These are phyloP conservation scores for Stagonosporopsis tanaceti DNA, from an alignment of 2,329 filamentous ascomycete genomes.

Conservation along the genomic window DNA sequence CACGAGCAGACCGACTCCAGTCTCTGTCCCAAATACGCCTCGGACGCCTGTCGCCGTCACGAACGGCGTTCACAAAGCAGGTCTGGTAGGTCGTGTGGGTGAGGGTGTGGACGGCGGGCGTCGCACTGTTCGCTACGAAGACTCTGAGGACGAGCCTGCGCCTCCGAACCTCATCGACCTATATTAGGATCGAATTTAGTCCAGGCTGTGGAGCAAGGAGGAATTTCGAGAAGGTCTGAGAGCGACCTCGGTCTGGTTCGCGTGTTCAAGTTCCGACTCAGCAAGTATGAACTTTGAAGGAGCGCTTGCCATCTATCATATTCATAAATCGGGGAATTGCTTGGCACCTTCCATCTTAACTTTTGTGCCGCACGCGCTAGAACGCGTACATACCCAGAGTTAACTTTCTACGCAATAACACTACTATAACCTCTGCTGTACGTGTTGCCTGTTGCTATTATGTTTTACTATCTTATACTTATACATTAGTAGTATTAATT, in stretches of 20 bases:
- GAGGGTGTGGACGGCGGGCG: constrained; percentile 11
- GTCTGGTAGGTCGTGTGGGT: neutral
- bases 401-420: too few relatives aligned
- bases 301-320: too few relatives aligned
- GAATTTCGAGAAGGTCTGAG: too few relatives aligned
- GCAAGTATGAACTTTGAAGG: neutral
- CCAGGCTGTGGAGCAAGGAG: neutral
- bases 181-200: neutral
- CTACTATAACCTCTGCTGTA: too few relatives aligned
- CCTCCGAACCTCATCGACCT: constrained; percentile 27
- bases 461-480: too few relatives aligned
- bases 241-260: too few relatives aligned
- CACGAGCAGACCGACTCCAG: neutral
- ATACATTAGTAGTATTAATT: too few relatives aligned
- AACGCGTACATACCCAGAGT: too few relatives aligned
- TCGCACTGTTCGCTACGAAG: constrained; percentile 3
- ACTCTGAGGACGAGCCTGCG: constrained; percentile 1
- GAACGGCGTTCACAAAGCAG: neutral
- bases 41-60: neutral
- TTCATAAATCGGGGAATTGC: too few relatives aligned
- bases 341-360: too few relatives aligned
- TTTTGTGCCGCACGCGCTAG: too few relatives aligned
- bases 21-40: neutral
- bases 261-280: neutral
- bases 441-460: too few relatives aligned